A percentile compares a stretch with the other conserved stretches of the same genome.
Evolutionary conservation across 106 monocot genomes (phyloP).

Genomic region (Chionographis japonica): DNA sequence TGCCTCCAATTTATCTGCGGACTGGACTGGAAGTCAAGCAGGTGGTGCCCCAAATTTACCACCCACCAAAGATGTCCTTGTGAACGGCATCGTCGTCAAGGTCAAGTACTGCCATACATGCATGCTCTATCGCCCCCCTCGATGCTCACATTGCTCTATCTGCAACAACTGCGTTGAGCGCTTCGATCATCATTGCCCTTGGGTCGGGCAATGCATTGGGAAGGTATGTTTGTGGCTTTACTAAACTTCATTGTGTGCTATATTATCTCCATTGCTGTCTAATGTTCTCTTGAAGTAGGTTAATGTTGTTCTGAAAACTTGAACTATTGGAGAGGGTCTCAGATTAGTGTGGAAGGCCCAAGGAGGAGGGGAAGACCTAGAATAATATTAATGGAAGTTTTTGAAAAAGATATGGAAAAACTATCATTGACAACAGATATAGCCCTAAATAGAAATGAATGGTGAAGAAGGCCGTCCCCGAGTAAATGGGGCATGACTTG

Average conservation of each 20-base stretch:
- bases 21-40: conserved; percentile 21
- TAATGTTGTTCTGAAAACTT: too few species aligned
- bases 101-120: conserved; percentile 80
- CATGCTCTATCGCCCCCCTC: conserved; percentile 69
- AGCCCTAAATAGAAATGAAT: too few species aligned
- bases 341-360: too few species aligned
- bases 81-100: conserved; percentile 48
- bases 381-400: too few species aligned
- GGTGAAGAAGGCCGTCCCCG: too few species aligned
- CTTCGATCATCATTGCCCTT: conserved; percentile 76
- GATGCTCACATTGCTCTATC: conserved; percentile 74
- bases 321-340: too few species aligned
- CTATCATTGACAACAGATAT: too few species aligned
- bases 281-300: too few species aligned
- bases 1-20: conserved; percentile 18
- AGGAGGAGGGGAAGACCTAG: too few species aligned
- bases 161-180: conserved; percentile 68
- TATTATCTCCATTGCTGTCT: too few species aligned
- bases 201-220: conserved; percentile 82
- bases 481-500: too few species aligned
- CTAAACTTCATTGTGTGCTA: background rate
- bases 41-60: conserved; percentile 23
- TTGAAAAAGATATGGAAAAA: too few species aligned
- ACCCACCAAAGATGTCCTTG: conserved; percentile 45
- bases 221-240: conserved; percentile 20